These are phyloP conservation scores for Yamagishiella unicocca DNA, from an alignment of 139 green algal genomes.

Conservation along the genomic window DNA sequence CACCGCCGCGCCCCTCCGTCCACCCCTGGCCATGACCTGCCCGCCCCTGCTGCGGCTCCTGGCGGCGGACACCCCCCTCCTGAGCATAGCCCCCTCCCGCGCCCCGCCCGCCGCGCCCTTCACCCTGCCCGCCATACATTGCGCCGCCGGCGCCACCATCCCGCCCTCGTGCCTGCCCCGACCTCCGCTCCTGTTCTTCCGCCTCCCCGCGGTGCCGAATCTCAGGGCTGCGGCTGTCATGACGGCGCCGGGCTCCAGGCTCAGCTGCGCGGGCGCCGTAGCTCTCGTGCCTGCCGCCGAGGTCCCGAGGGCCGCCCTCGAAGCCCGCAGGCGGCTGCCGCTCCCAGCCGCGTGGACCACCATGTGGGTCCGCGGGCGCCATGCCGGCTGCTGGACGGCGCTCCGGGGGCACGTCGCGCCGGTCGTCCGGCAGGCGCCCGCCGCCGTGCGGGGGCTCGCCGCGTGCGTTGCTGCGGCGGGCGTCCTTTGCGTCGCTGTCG, in stretches of 20 bases:
- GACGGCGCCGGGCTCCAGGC: not conserved
- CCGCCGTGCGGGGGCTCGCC: not conserved
- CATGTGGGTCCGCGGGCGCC: not conserved
- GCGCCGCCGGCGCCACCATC: too few relatives aligned
- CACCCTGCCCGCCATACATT: too few relatives aligned
- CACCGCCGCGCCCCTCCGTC: too few relatives aligned
- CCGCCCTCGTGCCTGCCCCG: too few relatives aligned
- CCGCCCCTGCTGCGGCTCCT: not conserved
- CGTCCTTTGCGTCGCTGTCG: not conserved
- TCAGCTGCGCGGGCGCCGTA: not conserved
- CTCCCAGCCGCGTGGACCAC: not conserved
- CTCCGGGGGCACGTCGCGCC: not conserved
- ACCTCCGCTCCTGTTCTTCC: too few relatives aligned
- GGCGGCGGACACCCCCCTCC: not conserved
- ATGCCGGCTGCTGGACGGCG: not conserved
- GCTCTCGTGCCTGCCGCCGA: not conserved
- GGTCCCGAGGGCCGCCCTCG: not conserved
- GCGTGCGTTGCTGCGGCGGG: not conserved
- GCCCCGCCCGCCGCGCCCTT: too few relatives aligned
- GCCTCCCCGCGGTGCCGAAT: too few relatives aligned
- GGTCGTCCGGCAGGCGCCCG: not conserved
- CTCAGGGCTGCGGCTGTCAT: conserved; percentile 9
- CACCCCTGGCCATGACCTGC: too few relatives aligned
- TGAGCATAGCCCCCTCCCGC: not conserved
- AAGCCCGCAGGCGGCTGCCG: not conserved